phyloP scores from a whole-genome alignment of 495 filamentous ascomycete genomes.

The Niebla homalea region DNA sequence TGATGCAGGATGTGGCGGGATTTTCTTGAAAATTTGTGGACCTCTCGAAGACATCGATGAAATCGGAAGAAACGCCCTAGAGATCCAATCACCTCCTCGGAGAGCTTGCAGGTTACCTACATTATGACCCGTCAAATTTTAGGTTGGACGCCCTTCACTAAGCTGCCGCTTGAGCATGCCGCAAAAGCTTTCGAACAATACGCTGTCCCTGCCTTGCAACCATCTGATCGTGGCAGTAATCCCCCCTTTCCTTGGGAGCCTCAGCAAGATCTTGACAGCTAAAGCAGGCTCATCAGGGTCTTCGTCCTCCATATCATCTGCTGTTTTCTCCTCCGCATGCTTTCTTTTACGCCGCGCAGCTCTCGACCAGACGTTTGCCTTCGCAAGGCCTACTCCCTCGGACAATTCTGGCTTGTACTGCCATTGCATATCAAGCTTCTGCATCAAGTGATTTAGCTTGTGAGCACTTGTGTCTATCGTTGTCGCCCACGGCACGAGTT shows the following conservation, averaged over 20 bases:
- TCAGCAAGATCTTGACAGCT: constrained; percentile 35
- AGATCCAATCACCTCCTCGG: no score
- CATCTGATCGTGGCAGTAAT: constrained; percentile 46
- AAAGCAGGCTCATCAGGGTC: constrained; percentile 24
- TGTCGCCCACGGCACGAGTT: constrained; percentile 22
- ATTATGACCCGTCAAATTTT: no score
- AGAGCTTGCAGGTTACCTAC: no score
- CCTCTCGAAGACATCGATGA: no score
- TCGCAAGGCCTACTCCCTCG: constrained; percentile 42
- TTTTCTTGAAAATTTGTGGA: no score
- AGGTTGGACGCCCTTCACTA: neutral
- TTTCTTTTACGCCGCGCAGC: constrained; percentile 45
- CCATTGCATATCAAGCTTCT: constrained; percentile 37
- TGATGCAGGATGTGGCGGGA: no score
- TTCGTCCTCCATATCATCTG: constrained; percentile 10
- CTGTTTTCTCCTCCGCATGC: constrained; percentile 5
- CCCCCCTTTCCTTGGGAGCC: constrained; percentile 14
- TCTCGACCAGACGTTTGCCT: constrained; percentile 59
- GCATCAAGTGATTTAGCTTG: constrained; percentile 29
- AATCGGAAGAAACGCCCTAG: no score
- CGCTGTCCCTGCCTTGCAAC: constrained; percentile 60
- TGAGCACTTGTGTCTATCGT: constrained; percentile 20
- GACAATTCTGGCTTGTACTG: constrained; percentile 29
- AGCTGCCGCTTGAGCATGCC: constrained; percentile 58
- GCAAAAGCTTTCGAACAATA: constrained; percentile 79